These are phyloP conservation scores for Eimeria falciformis DNA, from an alignment of 169 alveolate species.

Conservation along the genomic window DNA sequence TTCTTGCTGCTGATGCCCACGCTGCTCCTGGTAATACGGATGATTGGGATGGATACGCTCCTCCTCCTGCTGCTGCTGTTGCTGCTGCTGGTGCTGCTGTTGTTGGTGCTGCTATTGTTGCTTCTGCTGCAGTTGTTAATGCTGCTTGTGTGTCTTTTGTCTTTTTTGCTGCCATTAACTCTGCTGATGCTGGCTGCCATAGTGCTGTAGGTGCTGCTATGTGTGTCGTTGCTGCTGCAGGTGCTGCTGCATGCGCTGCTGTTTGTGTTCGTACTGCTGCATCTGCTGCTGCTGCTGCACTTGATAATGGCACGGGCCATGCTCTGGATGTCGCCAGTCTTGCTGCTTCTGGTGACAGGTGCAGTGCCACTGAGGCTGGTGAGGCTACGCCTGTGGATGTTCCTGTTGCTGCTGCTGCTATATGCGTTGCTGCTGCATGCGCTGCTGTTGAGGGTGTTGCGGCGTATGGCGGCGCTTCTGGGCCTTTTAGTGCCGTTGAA, in stretches of 20 bases:
- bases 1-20: neutral
- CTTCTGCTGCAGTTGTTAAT: neutral
- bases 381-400: neutral
- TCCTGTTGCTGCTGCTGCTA: conserved; percentile 1
- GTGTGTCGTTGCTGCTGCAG: neutral
- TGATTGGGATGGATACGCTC: neutral
- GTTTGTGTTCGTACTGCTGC: neutral
- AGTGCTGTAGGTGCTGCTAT: neutral
- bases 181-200: neutral
- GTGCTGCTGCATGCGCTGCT: neutral
- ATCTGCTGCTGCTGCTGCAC: conserved; percentile 2
- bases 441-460: neutral
- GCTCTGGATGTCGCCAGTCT: neutral
- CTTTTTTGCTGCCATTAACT: neutral
- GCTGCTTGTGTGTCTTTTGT: neutral
- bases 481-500: neutral
- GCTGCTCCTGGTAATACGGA: neutral
- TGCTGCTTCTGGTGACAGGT: neutral
- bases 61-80: neutral
- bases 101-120: neutral
- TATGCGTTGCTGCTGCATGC: neutral
- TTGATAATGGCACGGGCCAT: too few species aligned
- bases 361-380: neutral
- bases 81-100: neutral
- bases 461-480: neutral